These are phyloP conservation scores for Beta corolliflora DNA, from an alignment of 179 eudicot species.

Conservation along the genomic window DNA sequence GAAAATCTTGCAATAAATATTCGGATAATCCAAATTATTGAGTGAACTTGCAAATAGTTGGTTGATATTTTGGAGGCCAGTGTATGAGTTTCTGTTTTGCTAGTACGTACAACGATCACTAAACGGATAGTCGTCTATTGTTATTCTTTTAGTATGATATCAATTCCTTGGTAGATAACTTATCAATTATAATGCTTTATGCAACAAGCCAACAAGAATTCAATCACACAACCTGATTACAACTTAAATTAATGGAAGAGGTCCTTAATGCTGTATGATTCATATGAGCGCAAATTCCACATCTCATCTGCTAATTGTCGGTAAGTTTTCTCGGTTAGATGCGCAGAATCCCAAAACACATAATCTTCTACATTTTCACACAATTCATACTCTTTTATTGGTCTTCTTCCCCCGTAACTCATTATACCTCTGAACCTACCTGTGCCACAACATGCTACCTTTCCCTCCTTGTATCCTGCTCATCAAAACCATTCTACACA, in stretches of 20 bases:
- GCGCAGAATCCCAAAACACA: conserved; percentile 51
- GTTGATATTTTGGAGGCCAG: too few relatives aligned
- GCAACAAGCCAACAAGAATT: too few relatives aligned
- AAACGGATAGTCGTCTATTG: too few relatives aligned
- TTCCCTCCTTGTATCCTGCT: conserved; percentile 48
- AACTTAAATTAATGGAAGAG: conserved; percentile 12
- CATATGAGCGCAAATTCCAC: conserved; percentile 32
- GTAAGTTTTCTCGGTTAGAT: conserved; percentile 41
- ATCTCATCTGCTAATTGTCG: conserved; percentile 38
- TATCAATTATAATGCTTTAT: too few relatives aligned
- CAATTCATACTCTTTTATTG: conserved; percentile 31
- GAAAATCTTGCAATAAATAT: too few relatives aligned
- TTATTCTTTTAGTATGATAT: too few relatives aligned
- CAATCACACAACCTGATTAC: too few relatives aligned
- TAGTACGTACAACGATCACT: too few relatives aligned
- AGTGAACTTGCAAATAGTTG: too few relatives aligned
- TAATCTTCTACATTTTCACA: conserved; percentile 37
- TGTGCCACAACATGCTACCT: conserved; percentile 53
- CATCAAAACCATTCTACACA: background rate
- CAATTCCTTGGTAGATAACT: too few relatives aligned
- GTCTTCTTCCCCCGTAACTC: conserved; percentile 50
- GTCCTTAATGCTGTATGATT: conserved; percentile 19
- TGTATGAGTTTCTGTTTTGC: too few relatives aligned
- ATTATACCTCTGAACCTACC: conserved; percentile 38
- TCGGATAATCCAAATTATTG: too few relatives aligned